Evolutionary conservation across 2,329 filamentous ascomycete genomes (phyloP), one percentile per base, ranked within the genome.

Genomic region (Neoarthrinium moseri): DNA sequence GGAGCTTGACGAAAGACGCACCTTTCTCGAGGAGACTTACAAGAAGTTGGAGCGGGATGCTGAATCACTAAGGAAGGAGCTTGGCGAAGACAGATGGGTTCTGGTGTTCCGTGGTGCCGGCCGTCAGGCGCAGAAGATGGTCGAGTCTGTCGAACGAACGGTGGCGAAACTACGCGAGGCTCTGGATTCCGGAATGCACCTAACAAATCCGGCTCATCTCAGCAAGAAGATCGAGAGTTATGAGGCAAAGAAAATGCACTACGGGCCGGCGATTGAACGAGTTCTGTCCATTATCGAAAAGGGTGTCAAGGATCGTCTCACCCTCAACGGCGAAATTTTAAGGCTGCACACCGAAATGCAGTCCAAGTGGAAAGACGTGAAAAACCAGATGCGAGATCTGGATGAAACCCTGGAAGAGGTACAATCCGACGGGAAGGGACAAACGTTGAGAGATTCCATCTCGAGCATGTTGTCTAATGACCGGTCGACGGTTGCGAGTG

Each of bases 1-100:
- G 26, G 94, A 97, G 64, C 72, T 99, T 5, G 87, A 91, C 48
- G 84, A 86, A 63, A 79, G 90, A 47, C 80, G 86, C 47, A 75
- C 78, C 1, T 80, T 81, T 20, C 75, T 99, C 3, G 92, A 97
- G 61, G 83, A 77, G n/a, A 86, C 82, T 59, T 97, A 94, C 77
- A 87, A 85, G 68, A 91, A 87, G 62, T 79, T 99, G 2, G 89
- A 96, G 64, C 83, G 84, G 50, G 94, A 99, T 63, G 91, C 92
- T 8, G 91, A 97, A 60, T 87, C 88, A 2, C 68, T 99, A 37
- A 81, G 91, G 52, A 87, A 91, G 62, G 94, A 99, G 64, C 74
- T 99, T 4, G 91, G 91, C 22, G 94, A 99, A 64, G 94, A 99
- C 61, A 85, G 91, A 46, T 99, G 94, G 94, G 85, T 99, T 34